phyloP scores from a whole-genome alignment of 306 rosid species.

The Prunus fruticosa region DNA sequence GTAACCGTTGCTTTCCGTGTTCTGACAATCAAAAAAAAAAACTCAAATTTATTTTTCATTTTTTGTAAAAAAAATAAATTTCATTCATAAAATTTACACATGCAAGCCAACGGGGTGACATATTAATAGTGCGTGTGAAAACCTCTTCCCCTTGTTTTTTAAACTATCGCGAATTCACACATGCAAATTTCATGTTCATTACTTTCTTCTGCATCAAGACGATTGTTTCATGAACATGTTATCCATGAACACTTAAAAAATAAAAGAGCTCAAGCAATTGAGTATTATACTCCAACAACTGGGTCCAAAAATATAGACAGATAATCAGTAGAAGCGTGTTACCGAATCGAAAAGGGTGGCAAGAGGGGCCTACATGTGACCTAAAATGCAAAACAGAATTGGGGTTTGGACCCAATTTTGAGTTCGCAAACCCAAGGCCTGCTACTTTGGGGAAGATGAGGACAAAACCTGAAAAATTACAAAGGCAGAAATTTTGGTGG shows the following conservation, averaged over 20 bases:
- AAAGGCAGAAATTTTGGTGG: neutral
- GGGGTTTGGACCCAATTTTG: conserved; percentile 15
- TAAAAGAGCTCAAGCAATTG: too few species aligned
- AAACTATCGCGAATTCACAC: neutral
- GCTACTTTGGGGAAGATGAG: conserved; percentile 26
- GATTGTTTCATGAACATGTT: neutral
- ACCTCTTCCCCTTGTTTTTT: rapidly evolving
- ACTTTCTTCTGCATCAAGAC: neutral
- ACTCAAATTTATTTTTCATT: too few species aligned
- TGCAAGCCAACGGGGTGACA: neutral
- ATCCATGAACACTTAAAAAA: neutral
- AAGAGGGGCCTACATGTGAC: conserved; percentile 49
- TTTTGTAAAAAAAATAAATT: too few species aligned
- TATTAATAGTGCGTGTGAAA: too few species aligned
- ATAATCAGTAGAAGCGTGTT: conserved; percentile 9
- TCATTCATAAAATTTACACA: neutral
- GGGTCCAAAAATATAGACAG: conserved; percentile 16
- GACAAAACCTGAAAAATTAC: conserved; percentile 37
- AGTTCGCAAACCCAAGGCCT: conserved; percentile 7
- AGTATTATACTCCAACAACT: too few species aligned
- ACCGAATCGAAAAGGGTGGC: conserved; percentile 3
- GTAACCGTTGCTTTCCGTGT: too few species aligned
- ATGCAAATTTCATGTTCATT: neutral
- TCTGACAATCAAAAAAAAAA: too few species aligned
- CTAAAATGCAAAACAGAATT: conserved; percentile 33